These are phyloP conservation scores for Petunia secreta DNA, from an alignment of 257 asterid genomes.

Conservation along the genomic window DNA sequence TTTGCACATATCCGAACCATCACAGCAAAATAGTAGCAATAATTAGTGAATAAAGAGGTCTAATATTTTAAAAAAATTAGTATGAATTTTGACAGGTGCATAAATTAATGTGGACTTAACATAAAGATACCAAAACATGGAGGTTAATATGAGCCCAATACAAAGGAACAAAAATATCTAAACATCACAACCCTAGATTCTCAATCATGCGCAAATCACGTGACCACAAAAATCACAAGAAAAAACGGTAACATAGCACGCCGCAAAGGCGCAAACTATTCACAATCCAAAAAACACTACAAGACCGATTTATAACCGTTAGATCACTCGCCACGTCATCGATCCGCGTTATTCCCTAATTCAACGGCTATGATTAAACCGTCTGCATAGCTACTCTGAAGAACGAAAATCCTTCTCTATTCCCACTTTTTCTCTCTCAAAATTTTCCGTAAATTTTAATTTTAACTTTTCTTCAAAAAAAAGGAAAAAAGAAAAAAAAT, in stretches of 20 bases:
- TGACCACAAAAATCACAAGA: constrained; percentile 33
- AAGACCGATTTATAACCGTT: constrained; percentile 31
- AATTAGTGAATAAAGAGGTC: too few species aligned
- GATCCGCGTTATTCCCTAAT: constrained; percentile 39
- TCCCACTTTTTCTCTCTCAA: constrained; percentile 35
- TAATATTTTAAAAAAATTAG: too few species aligned
- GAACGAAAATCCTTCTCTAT: constrained; percentile 38
- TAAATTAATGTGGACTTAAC: too few species aligned
- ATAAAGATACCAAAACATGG: too few species aligned
- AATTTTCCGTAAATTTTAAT: constrained; percentile 10
- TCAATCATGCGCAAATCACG: constrained; percentile 56
- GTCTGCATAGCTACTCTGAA: constrained; percentile 36
- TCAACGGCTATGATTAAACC: constrained; percentile 55
- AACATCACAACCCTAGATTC: constrained; percentile 55
- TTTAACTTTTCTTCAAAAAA: constrained; percentile 1
- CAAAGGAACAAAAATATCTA: background rate
- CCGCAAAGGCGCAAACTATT: constrained; percentile 55
- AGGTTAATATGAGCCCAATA: background rate
- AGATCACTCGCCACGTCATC: constrained; percentile 52
- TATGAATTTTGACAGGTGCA: too few species aligned
- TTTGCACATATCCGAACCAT: too few species aligned
- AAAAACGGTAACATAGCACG: constrained; percentile 33
- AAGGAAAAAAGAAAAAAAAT: background rate
- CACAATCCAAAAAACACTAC: constrained; percentile 35
- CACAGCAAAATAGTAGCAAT: too few species aligned